Base-by-base conservation (phyloP, 768 basidiomycete species). In the Xanthoconium stramineum region DNA sequence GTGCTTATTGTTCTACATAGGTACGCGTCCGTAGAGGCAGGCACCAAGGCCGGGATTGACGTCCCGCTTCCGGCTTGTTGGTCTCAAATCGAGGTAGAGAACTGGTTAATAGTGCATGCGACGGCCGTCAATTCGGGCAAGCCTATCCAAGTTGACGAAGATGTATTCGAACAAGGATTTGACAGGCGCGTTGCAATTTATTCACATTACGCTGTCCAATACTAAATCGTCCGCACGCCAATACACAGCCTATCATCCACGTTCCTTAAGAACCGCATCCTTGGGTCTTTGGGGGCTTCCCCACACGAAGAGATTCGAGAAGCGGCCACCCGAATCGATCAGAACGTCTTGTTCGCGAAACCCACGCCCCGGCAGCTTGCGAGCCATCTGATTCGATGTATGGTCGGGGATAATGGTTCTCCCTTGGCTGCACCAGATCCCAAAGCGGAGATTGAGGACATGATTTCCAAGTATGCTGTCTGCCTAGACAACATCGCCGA, bases 311-410 rank as follows among this genome's bases (percentile, higher is more conserved):
- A 28, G 3, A 36, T 63, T 8, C 61, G 53, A 43, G 57, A 50
- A 40, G 64, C 61, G 13, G 61, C 55, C 2, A 47, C 60, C 32
- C 60, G 32, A 0, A 51, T 78, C 8, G 28, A 58, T 4, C 72
- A 72, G 56, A 80, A 78, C 45, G 58, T 78, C n/a, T 65, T 83
- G 24, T 83, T 80, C 56, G 65, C 75, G 36, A 70, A 77, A 53
- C 80, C 80, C 2, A 66, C 71, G 0, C 62, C 77, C 46, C 47
- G 64, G 29, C 61, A 39, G 0, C 64, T 78, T 29, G 71, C 76
- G 6, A 57, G 57, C 3, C 70, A 69, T 53, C 62, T 73, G 47
- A 35, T 35, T 6, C 33, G 12, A 12, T 12, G 8, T 35, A 9
- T 35, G 12, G 33, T 12, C 12, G 33, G 33, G 3, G 12, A 35